These are phyloP conservation scores for Lasiodiplodia gonubiensis DNA, from an alignment of 2,329 filamentous ascomycete species.

Conservation along the genomic window DNA sequence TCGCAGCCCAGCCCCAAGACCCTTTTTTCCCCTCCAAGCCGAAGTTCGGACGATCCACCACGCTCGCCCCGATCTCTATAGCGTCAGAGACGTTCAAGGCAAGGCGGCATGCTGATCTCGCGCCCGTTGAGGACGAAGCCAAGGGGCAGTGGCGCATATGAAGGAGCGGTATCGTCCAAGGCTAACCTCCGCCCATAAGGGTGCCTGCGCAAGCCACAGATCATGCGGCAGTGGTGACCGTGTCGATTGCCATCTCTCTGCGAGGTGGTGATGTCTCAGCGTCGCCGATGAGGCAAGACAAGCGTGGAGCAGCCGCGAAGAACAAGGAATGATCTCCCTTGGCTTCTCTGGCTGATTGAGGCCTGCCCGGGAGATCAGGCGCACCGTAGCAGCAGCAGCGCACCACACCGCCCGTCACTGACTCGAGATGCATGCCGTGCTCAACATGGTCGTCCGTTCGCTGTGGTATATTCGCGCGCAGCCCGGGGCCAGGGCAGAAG, in stretches of 20 bases:
- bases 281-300: background rate
- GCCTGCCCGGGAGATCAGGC: background rate
- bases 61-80: background rate
- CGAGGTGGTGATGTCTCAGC: background rate
- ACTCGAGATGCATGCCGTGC: conserved; percentile 15
- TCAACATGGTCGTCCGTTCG: conserved; percentile 8
- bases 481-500: background rate
- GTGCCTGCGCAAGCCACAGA: background rate
- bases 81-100: background rate
- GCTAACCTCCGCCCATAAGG: background rate
- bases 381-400: background rate
- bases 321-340: conserved; percentile 15
- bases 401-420: conserved; percentile 2
- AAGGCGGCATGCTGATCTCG: background rate
- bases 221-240: background rate
- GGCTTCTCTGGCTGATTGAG: background rate
- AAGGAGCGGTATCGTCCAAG: background rate
- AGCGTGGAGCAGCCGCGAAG: background rate
- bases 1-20: conserved; percentile 1
- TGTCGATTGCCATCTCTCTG: background rate
- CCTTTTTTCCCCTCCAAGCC: background rate
- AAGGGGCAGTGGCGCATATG: background rate
- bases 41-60: conserved; percentile 12
- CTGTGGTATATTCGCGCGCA: background rate
- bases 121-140: background rate